Base-by-base conservation (phyloP, 768 basidiomycete species). In the Boletus sp. region DNA sequence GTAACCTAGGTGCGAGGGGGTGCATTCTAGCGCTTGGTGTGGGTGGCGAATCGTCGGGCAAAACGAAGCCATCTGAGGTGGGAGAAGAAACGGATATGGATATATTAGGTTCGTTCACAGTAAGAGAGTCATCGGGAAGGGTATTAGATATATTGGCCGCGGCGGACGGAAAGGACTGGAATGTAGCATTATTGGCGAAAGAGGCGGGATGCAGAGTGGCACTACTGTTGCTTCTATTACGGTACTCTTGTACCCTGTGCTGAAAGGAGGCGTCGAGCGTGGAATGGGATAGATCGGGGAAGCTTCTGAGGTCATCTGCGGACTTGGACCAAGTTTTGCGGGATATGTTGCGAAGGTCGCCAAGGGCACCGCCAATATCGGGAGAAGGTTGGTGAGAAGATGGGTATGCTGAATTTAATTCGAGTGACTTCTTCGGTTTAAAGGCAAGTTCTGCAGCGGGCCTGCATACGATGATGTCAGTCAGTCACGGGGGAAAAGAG, bases 251-350 rank as follows among this genome's bases (percentile, higher is more conserved):
- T 85, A 79, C 63, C 78, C 70, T 82, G 50, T 84, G 80, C 39
- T 87, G 83, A 59, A 88, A 74, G 19, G 77, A 74, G 7, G 77
- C 60, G 42, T 80, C 78, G 48, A 78, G 62, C n/a, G 72, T 72
- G 35, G 72, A 61, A 53, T 54, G 59, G 27, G 68, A 68, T 13
- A 60, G 69, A 37, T 66, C 63, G 14, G 76, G 75, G 46, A 83
- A 70, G 65, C 80, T 83, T 62, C 82, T 79, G 47, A 92, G 78
- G 67, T 93, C 90, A 64, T 92, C 90, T 21, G 83, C 88, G 7
- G 88, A 90, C 65, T 76, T 83, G 25, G 88, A 90, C 90, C 90
- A 92, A 13, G 78, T 79, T 66, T 83, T 86, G 62, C 83, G 79
- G 1, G 88, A 87, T 10, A 89, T 82, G 46, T 69, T 73, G 41